Base-by-base conservation (phyloP, 192 early-diverging fungal genomes). In the Coemansia sp. region DNA sequence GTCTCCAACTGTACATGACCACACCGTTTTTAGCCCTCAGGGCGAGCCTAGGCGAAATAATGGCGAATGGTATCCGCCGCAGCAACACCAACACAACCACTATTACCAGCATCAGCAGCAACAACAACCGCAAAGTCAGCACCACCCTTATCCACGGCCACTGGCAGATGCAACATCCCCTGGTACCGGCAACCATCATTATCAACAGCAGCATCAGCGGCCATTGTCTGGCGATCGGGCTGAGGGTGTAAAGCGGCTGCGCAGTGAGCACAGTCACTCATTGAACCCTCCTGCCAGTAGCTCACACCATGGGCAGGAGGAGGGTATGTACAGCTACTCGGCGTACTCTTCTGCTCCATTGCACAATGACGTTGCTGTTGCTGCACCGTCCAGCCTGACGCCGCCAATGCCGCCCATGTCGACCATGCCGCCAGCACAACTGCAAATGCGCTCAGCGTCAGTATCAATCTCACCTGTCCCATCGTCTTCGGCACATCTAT, bases 391-490 rank as follows among this genome's bases (percentile, higher is more conserved):
- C 50, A 51, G 50, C 50, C 23, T 19, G 27, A 51, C 50, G 21
- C 62, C 37, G 19, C 62, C 62, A 42, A 42, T 27, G 39, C 17
- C 34, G n/a, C 15, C 32, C 2, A 51, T 51, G 19, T 11, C 50
- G 2, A 23, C 50, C 50, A 51, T 51, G 50, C 21, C 50, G 25
- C 21, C 50, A 3, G 50, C 50, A 10, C 50, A 9, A 23, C 55
- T 32, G 55, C 55, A 68, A 41, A 37, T 29, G 39, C 25, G 44
- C 31, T 61, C 58, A 19, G 59, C 46, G 32, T 73, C 72, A 1
- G 72, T 73, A 1, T 73, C 72, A 1, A 66, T 67, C 19, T 73
- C 72, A 9, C 72, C 72, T 0, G 46, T 29, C 17, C 70, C 63
- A 19, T 46, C 70, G 29, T 66, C 70, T 9, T 41, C 65, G 36